Evolutionary conservation across 805 yeast species (phyloP).

Genomic region (Candida gorgasii): DNA sequence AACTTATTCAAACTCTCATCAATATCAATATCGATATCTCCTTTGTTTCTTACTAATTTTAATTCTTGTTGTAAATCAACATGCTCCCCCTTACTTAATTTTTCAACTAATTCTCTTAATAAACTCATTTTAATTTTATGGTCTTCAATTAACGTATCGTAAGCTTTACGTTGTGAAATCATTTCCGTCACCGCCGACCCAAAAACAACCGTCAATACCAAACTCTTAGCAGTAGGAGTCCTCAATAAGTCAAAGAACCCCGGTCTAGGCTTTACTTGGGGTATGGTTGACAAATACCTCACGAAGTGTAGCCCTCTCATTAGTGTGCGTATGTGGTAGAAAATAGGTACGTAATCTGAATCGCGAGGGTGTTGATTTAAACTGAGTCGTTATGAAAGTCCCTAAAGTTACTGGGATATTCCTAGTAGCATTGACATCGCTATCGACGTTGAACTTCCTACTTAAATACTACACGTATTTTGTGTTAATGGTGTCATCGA

Average conservation of each 20-base stretch:
- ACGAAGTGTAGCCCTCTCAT: neutral
- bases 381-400: slow-evolving; percentile 26
- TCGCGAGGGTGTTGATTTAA: neutral
- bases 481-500: slow-evolving; percentile 32
- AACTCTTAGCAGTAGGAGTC: slow-evolving; percentile 39
- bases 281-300: slow-evolving; percentile 9
- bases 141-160: slow-evolving; percentile 42
- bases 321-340: too few species aligned
- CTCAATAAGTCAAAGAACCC: slow-evolving; percentile 28
- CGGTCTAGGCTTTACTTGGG: slow-evolving; percentile 16
- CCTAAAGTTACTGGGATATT: slow-evolving; percentile 36
- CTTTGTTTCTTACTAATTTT: slow-evolving; percentile 15
- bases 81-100: slow-evolving; percentile 32
- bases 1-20: slow-evolving; percentile 41
- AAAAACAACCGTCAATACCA: slow-evolving; percentile 37
- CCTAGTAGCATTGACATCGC: slow-evolving; percentile 31
- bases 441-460: slow-evolving; percentile 33
- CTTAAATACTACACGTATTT: slow-evolving; percentile 41
- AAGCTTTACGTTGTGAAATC: slow-evolving; percentile 44
- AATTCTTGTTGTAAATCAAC: slow-evolving; percentile 47
- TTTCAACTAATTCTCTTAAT: slow-evolving; percentile 30
- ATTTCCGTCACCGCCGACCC: slow-evolving; percentile 51
- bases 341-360: neutral
- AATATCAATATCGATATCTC: slow-evolving; percentile 30
- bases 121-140: slow-evolving; percentile 37